Base-by-base conservation (phyloP, 177 flowering plant species). In the Vitis hybrid region DNA sequence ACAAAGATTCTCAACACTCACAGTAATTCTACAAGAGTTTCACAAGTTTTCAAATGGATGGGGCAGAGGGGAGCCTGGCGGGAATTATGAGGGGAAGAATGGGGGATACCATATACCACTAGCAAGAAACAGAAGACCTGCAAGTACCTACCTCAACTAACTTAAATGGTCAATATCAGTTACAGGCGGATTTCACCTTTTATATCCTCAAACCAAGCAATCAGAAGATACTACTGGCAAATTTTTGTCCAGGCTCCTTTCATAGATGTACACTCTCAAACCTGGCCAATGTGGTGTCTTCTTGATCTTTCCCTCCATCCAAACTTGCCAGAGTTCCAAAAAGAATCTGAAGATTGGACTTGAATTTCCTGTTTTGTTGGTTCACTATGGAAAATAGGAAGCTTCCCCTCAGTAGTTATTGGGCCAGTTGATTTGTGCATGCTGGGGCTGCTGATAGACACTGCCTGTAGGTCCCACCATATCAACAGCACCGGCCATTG, bases 391-490 rank as follows among this genome's bases (percentile, higher is more conserved):
- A 48, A 63, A 49, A 22, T 60, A 61, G 14, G 51, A 55, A 5
- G 3, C 3, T 29, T 16, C 18, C 63, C 70, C 55, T 86, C 79
- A 93, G 83, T 89, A 92, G 80, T 79, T 91, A 75, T 80, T 83
- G 14, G 85, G 88, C 98, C 97, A 92, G 74, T 88, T 92, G 49
- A 89, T 80, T 65, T 88, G 97, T 67, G 90, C 70, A 70, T 82
- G 90, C 73, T 90, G 97, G 15, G 93, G 85, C 66, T 88, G 93
- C 80, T 89, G 97, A 77, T 89, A 91, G 65, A 82, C 84, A 72
- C 66, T 81, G 53, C 84, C 76, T 45, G 88, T 82, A 5, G 96
- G 89, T 39, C 96, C 97, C 29, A 77, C 89, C 85, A 85, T 88
- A 65, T 92, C 98, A 51, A 79, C 87, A 22, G 86, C 79, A 31